Evolutionary conservation across 2,329 filamentous ascomycete genomes (phyloP).

Genomic region (Cladosporium sp.): DNA sequence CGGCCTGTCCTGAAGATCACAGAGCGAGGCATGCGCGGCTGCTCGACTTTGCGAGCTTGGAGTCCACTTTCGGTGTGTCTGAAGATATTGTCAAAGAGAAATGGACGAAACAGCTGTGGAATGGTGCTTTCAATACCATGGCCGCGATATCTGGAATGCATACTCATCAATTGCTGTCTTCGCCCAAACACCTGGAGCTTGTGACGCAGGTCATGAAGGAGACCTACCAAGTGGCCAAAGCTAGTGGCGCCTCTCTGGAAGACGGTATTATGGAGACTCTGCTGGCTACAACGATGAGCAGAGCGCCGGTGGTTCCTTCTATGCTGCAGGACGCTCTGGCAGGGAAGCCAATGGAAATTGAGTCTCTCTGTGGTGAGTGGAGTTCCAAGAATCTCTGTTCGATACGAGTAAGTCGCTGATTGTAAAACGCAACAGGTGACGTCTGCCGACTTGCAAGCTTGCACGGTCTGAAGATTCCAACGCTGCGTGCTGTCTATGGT

Average conservation of each 20-base stretch:
- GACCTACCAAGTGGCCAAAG: slow-evolving; percentile 24
- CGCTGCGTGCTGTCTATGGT: not conserved
- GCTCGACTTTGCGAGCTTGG: slow-evolving; percentile 22
- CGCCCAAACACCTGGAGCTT: slow-evolving; percentile 19
- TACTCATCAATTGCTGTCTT: slow-evolving; percentile 25
- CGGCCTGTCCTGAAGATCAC: not conserved
- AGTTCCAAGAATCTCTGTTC: not conserved
- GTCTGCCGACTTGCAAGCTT: not conserved
- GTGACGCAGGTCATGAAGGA: slow-evolving; percentile 26
- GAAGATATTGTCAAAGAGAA: slow-evolving; percentile 23
- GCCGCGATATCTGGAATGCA: slow-evolving; percentile 26
- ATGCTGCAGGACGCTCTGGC: slow-evolving; percentile 30
- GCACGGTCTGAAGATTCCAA: not conserved
- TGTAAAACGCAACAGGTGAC: not conserved
- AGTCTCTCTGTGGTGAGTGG: slow-evolving; percentile 27
- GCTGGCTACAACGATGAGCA: slow-evolving; percentile 23
- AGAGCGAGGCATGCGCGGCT: slow-evolving; percentile 8
- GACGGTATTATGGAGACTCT: slow-evolving; percentile 19
- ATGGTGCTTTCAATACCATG: slow-evolving; percentile 28
- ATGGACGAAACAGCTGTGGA: slow-evolving; percentile 31
- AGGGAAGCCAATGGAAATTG: slow-evolving; percentile 27
- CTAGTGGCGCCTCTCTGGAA: slow-evolving; percentile 22
- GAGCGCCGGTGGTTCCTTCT: slow-evolving; percentile 26
- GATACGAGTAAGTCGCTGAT: not conserved
- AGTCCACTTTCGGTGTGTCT: slow-evolving; percentile 24